A percentile compares a stretch with the other conserved stretches of the same genome.
Conservation (phyloP, 139 green algal genomes). For the Pleodorina starrii region DNA sequence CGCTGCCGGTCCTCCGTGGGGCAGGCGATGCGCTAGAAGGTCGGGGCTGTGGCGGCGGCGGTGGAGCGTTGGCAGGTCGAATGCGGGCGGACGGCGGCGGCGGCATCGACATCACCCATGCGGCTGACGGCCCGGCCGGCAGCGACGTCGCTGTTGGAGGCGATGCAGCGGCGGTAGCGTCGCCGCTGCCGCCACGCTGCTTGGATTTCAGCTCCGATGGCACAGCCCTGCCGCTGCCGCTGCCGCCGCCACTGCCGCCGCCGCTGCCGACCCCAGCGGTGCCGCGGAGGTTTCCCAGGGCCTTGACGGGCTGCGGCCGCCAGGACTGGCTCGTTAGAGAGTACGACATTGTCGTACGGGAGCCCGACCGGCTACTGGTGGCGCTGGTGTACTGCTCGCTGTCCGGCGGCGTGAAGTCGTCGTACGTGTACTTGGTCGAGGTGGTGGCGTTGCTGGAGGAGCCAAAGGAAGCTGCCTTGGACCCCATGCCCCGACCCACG, state of each 20-base stretch:
- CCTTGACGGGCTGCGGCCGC: neutral
- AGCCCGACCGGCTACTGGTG: neutral
- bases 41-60: too few relatives aligned
- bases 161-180: neutral
- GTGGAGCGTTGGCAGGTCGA: neutral
- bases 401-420: slow-evolving; percentile 41
- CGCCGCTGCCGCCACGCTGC: neutral
- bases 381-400: slow-evolving; percentile 34
- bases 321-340: neutral
- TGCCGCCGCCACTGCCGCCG: neutral
- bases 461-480: neutral
- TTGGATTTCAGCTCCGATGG: neutral
- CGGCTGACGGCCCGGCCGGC: neutral
- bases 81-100: neutral
- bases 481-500: neutral
- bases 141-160: neutral
- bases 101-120: neutral
- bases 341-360: neutral
- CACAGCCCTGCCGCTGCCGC: neutral
- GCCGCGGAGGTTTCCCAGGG: neutral
- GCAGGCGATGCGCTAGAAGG: neutral
- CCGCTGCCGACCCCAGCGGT: neutral
- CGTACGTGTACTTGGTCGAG: slow-evolving; percentile 34
- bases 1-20: neutral
- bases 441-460: neutral